Percentiles rank a stretch among this genome's conserved stretches.
Conservation (phyloP, 495 filamentous ascomycete genomes). For the Polyplosphaeria fusca region DNA sequence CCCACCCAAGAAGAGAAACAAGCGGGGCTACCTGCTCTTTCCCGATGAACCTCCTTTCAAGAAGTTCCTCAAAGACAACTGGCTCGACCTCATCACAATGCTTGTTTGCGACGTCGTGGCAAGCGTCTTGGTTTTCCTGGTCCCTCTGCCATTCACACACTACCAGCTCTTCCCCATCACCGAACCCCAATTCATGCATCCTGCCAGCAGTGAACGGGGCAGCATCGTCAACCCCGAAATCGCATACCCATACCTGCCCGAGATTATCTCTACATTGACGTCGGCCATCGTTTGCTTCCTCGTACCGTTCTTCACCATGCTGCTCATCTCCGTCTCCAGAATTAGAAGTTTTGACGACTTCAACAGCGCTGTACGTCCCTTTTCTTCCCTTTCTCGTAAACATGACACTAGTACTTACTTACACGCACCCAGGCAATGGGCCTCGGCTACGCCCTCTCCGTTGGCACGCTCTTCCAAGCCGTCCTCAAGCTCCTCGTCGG, state of each 20-base stretch:
- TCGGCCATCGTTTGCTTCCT: background rate
- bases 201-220: background rate
- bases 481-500: slow-evolving; percentile 56
- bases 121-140: too few species aligned
- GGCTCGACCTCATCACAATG: background rate
- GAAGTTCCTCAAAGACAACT: background rate
- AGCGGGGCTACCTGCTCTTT: background rate
- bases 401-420: too few species aligned
- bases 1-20: too few species aligned
- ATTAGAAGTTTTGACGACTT: background rate
- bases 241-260: background rate
- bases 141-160: background rate
- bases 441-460: slow-evolving; percentile 57
- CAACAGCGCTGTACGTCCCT: slow-evolving; percentile 28
- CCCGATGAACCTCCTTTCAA: background rate
- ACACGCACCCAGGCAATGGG: too few species aligned
- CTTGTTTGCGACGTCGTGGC: too few species aligned
- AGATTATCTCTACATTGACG: background rate
- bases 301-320: background rate
- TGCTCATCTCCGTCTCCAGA: background rate
- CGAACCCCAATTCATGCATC: background rate
- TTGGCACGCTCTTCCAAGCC: slow-evolving; percentile 55
- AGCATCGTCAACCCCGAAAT: too few species aligned
- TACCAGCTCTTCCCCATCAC: background rate
- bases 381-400: too few species aligned